Percentiles rank a stretch among this genome's conserved stretches.
These are phyloP conservation scores for Leccinum subgranulosum DNA, from an alignment of 768 basidiomycete species.

Conservation along the genomic window DNA sequence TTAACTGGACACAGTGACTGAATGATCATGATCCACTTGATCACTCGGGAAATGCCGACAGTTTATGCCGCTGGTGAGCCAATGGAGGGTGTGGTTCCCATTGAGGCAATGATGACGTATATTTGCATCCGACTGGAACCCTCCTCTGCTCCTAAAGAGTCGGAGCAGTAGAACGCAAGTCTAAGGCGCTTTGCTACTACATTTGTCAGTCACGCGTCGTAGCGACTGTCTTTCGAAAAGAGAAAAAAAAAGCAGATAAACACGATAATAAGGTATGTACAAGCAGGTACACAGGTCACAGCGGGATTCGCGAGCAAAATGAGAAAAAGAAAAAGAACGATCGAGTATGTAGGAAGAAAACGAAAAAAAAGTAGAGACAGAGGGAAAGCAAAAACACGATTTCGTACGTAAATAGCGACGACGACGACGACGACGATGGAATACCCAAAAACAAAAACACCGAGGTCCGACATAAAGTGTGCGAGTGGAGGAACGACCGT, in stretches of 20 bases:
- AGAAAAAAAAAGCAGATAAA: conserved; percentile 22
- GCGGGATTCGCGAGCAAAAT: conserved; percentile 18
- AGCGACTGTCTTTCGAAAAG: no score
- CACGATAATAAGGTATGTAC: conserved; percentile 37
- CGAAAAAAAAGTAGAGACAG: not conserved
- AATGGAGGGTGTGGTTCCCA: no score
- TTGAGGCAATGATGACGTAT: no score
- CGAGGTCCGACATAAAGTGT: conserved; percentile 12
- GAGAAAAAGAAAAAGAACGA: not conserved
- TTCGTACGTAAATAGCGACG: conserved; percentile 15
- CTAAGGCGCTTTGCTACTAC: no score
- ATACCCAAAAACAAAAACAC: conserved; percentile 1
- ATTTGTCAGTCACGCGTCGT: no score
- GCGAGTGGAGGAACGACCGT: not conserved
- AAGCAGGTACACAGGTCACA: conserved; percentile 28
- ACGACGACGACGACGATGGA: not conserved
- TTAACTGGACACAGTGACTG: no score
- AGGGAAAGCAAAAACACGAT: conserved; percentile 7
- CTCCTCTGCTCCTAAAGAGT: no score
- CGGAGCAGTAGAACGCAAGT: no score
- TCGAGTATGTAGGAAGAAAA: not conserved
- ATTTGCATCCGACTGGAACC: no score
- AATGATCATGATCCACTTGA: no score
- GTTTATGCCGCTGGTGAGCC: no score
- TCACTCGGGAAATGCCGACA: no score